A percentile compares a stretch with the other conserved stretches of the same genome.
Conservation (phyloP, 345 rosid genomes). For the Adansonia digitata region DNA sequence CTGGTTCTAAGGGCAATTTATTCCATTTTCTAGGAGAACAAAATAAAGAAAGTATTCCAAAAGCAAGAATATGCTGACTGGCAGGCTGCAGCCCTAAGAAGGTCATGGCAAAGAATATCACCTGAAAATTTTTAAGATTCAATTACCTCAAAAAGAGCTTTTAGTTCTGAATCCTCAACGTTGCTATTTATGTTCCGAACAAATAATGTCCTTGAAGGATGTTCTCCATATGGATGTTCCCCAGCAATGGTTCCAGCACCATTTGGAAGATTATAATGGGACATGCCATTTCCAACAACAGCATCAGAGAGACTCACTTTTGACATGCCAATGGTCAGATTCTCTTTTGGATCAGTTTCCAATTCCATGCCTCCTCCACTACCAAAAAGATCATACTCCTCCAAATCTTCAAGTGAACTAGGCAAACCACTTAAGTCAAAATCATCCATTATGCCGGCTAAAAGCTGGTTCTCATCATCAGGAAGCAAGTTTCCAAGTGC, state of each 20-base stretch:
- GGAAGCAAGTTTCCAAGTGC: slow-evolving; percentile 47
- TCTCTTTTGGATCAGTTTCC: slow-evolving; percentile 46
- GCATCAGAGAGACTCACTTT: slow-evolving; percentile 47
- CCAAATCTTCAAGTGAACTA: slow-evolving; percentile 52
- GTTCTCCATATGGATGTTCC: slow-evolving; percentile 77
- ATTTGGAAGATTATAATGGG: slow-evolving; percentile 42
- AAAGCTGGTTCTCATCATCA: slow-evolving; percentile 61
- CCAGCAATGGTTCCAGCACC: slow-evolving; percentile 58
- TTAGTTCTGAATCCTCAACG: slow-evolving; percentile 58
- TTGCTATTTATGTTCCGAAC: slow-evolving; percentile 70
- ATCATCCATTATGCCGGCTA: slow-evolving; percentile 65
- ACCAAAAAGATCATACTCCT: slow-evolving; percentile 60
- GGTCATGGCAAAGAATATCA: neutral
- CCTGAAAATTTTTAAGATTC: slow-evolving; percentile 1
- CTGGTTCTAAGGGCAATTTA: neutral
- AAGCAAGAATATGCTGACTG: neutral
- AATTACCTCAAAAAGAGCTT: slow-evolving; percentile 58
- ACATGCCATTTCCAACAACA: slow-evolving; percentile 35
- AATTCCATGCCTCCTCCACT: slow-evolving; percentile 78
- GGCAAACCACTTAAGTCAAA: slow-evolving; percentile 55
- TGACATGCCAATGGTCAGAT: slow-evolving; percentile 35
- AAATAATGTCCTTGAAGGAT: slow-evolving; percentile 74
- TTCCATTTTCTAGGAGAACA: neutral
- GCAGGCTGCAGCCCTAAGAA: neutral
- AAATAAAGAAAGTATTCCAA: neutral